A percentile compares a stretch with the other conserved stretches of the same genome.
Evolutionary conservation across 345 rosid species (phyloP).

Genomic region (Lepidium sativum): DNA sequence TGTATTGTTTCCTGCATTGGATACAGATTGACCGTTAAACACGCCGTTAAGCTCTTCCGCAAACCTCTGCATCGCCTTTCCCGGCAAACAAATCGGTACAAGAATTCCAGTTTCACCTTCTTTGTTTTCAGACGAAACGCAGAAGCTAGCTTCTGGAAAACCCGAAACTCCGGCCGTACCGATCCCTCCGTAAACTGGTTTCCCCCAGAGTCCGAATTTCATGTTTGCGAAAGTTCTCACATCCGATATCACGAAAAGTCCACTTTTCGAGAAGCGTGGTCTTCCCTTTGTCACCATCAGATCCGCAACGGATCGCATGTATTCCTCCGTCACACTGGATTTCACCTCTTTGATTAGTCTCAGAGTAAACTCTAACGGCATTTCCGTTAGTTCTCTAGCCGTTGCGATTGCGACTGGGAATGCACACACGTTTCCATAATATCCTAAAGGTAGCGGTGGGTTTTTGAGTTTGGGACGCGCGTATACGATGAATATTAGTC

Average conservation of each 20-base stretch:
- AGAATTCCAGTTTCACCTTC: slow-evolving; percentile 37
- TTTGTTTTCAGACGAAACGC: slow-evolving; percentile 16
- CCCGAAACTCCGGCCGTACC: neutral
- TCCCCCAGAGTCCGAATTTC: slow-evolving; percentile 48
- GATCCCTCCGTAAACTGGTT: slow-evolving; percentile 34
- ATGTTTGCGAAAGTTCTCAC: slow-evolving; percentile 25
- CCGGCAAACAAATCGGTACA: slow-evolving; percentile 43
- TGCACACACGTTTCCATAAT: slow-evolving; percentile 37
- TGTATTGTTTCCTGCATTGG: too few species aligned
- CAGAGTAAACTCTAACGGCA: slow-evolving; percentile 31
- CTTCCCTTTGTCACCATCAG: slow-evolving; percentile 39
- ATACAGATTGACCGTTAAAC: too few species aligned
- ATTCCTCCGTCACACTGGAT: slow-evolving; percentile 37
- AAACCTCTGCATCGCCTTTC: slow-evolving; percentile 36
- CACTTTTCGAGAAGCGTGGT: slow-evolving; percentile 28
- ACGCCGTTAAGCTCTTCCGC: slow-evolving; percentile 23
- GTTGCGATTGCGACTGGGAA: slow-evolving; percentile 25
- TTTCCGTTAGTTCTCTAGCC: slow-evolving; percentile 3
- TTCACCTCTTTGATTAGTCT: slow-evolving; percentile 25
- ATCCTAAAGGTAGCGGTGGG: slow-evolving; percentile 26
- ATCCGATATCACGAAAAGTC: slow-evolving; percentile 35
- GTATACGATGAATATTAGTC: slow-evolving; percentile 22
- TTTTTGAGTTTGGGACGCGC: slow-evolving; percentile 17
- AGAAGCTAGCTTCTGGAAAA: slow-evolving; percentile 25
- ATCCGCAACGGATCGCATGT: slow-evolving; percentile 43